Percentiles rank a stretch among this genome's conserved stretches.
Evolutionary conservation across 306 rosid genomes (phyloP).

Genomic region (Hippophae tibetana): DNA sequence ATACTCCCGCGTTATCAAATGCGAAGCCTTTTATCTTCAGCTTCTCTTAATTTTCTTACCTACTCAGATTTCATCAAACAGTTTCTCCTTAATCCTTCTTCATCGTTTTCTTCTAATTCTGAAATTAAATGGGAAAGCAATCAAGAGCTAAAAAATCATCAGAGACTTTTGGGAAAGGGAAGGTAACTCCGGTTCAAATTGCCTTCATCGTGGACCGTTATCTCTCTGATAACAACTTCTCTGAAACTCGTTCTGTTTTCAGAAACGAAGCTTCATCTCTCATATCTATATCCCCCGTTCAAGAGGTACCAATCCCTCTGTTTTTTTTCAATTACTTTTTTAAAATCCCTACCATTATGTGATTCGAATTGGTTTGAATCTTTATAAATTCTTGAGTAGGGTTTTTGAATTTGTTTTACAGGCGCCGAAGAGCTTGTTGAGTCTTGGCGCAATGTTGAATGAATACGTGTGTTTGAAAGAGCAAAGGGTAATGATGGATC

Average conservation of each 20-base stretch:
- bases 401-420: conserved; percentile 6
- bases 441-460: conserved; percentile 47
- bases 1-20: too few species aligned
- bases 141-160: conserved; percentile 30
- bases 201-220: conserved; percentile 83
- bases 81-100: too few species aligned
- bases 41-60: too few species aligned
- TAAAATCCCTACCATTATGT: background rate
- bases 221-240: conserved; percentile 48
- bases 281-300: conserved; percentile 47
- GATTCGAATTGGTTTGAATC: background rate
- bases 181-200: conserved; percentile 59
- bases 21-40: too few species aligned
- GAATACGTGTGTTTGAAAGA: conserved; percentile 70
- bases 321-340: background rate
- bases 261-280: conserved; percentile 63
- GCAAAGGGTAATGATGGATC: conserved; percentile 56
- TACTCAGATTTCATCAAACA: too few species aligned
- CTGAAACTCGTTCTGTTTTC: conserved; percentile 47
- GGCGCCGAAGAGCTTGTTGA: conserved; percentile 63
- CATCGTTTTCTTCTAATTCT: too few species aligned
- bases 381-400: background rate
- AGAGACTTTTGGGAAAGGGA: conserved; percentile 35
- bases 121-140: conserved; percentile 47
- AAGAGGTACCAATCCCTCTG: conserved; percentile 35